Evolutionary conservation across 2,329 filamentous ascomycete genomes (phyloP), one percentile per base, ranked within the genome.

Genomic region (Verticillium dahliae): DNA sequence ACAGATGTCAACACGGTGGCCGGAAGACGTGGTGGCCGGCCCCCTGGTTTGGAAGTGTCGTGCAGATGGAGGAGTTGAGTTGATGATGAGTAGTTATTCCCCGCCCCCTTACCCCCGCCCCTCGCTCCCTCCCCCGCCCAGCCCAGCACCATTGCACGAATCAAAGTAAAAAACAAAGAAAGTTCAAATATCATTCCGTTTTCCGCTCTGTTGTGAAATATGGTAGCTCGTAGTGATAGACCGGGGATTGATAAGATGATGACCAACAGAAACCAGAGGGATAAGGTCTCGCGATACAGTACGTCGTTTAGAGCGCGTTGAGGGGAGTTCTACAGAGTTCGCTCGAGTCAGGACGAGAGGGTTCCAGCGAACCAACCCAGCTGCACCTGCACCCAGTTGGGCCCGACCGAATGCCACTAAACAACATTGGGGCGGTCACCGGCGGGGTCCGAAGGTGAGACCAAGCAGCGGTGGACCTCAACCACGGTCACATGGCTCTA

Each of bases 401-500:
- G n/a, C 15, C 1, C 45, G 22, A 10, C n/a, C 22, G 45, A 2
- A 2, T 7, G 7, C 2, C 9, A 3, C 3, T 22, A 27, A 3
- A 27, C n/a, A n/a, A 9, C 15, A 9, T 50, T 50, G 7, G 37
- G 27, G 37, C 57, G 57, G 57, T 41, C 38, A 58, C 57, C 57
- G 57, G 57, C 57, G 57, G 57, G 57, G 45, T 58, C 57, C 57
- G 57, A 58, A 45, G 18, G 37, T 50, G 45, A 50, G 45, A 22
- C 45, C n/a, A 50, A 50, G 45, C 45, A 22, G 45, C 45, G 45
- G 45, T 50, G 45, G 45, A 50, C 45, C 45, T 22, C 45, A 18
- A 27, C n/a, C 9, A 22, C 45, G n/a, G 22, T 10, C 45, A 50
- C 45, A 22, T 50, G 45, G 22, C 9, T 27, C n/a, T 27, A 50